Conservation (phyloP, 1,284 basidiomycete genomes). For the Trichosporon sp. region DNA sequence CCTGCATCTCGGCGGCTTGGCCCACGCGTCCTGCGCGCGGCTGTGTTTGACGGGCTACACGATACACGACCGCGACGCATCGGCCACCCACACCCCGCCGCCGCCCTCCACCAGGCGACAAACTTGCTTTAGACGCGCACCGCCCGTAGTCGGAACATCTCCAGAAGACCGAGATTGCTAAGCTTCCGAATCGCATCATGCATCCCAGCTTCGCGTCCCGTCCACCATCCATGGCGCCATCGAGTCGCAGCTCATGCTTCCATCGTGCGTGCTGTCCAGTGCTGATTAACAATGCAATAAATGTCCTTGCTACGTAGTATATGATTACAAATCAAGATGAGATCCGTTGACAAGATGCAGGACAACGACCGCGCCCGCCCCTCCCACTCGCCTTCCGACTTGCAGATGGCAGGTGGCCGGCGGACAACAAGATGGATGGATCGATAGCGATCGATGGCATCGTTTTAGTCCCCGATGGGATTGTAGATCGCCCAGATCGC, state of each 20-base stretch:
- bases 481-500: background rate
- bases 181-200: background rate
- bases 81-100: background rate
- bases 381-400: background rate
- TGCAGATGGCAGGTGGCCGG: background rate
- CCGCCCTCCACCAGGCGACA: background rate
- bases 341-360: background rate
- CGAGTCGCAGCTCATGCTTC: background rate
- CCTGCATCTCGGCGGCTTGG: background rate
- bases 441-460: background rate
- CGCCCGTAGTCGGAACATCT: background rate
- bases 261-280: background rate
- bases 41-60: background rate
- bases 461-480: background rate
- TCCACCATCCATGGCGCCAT: background rate
- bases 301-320: background rate
- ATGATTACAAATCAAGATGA: background rate
- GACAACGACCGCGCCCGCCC: background rate
- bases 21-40: too few relatives aligned
- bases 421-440: background rate
- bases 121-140: background rate
- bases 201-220: background rate
- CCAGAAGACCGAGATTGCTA: conserved; percentile 3
- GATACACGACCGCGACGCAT: background rate
- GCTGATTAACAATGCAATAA: background rate